Percentiles rank a stretch among this genome's conserved stretches.
phyloP scores from a whole-genome alignment of 176 grass and related monocot species.

The Rhynchospora pubera region DNA sequence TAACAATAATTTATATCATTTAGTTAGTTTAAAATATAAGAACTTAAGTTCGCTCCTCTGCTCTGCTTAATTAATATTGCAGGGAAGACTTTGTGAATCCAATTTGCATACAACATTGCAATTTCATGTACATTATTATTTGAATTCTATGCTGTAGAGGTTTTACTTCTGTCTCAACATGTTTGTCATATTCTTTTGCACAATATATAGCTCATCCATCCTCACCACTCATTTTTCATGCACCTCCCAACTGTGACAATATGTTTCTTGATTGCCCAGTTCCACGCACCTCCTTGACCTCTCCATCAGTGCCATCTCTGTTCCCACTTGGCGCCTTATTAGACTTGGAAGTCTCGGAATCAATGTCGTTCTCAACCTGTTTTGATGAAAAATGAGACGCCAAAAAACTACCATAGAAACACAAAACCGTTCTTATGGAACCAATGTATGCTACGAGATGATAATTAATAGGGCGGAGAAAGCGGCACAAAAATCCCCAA shows the following conservation, averaged over 20 bases:
- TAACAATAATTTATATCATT: no score
- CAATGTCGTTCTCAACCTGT: not conserved
- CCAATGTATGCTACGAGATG: not conserved
- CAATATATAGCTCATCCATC: not conserved
- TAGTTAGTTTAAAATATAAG: no score
- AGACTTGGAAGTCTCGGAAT: not conserved
- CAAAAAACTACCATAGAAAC: not conserved
- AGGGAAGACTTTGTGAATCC: no score
- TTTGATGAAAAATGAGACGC: not conserved
- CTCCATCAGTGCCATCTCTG: not conserved
- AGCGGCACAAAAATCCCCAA: not conserved
- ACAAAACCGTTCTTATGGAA: constrained; percentile 9
- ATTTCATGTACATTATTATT: no score
- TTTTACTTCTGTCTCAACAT: no score
- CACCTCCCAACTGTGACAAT: constrained; percentile 24
- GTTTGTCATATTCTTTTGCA: not conserved
- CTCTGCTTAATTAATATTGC: no score
- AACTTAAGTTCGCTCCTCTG: no score
- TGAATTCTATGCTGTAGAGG: no score
- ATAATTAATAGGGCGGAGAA: not conserved
- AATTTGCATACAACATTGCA: no score
- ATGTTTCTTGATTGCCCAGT: not conserved
- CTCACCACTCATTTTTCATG: not conserved
- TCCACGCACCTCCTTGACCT: not conserved
- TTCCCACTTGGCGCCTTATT: not conserved